A percentile compares a stretch with the other conserved stretches of the same genome.
phyloP scores from a whole-genome alignment of 148 eudicot species.

The Arctostaphylos glauca region DNA sequence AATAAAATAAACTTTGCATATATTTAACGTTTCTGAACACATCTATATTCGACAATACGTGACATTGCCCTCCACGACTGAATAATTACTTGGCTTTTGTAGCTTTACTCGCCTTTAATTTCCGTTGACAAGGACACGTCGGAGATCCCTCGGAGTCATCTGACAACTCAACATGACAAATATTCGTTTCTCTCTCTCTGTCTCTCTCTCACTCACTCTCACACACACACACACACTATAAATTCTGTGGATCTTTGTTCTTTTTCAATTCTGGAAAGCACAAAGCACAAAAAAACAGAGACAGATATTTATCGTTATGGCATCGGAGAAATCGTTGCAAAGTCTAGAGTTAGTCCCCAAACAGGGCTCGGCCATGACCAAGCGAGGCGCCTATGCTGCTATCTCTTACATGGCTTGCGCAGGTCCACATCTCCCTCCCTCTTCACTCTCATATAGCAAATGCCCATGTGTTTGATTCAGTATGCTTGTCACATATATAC shows the following conservation, averaged over 20 bases:
- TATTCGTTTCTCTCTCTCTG: neutral
- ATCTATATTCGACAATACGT: too few relatives aligned
- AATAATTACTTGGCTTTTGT: too few relatives aligned
- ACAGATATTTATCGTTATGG: slow-evolving; percentile 21
- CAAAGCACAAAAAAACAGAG: neutral
- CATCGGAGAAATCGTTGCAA: slow-evolving; percentile 13
- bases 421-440: slow-evolving; percentile 27
- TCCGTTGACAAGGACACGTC: neutral
- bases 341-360: slow-evolving; percentile 16
- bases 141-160: neutral
- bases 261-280: neutral
- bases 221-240: neutral
- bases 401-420: slow-evolving; percentile 59
- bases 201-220: neutral
- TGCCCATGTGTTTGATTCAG: neutral
- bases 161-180: neutral
- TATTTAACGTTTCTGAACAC: too few relatives aligned
- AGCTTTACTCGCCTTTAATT: too few relatives aligned
- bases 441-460: too few relatives aligned
- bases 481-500: too few relatives aligned
- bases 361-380: slow-evolving; percentile 33
- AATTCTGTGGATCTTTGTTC: neutral
- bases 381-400: slow-evolving; percentile 45
- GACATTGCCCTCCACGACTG: too few relatives aligned
- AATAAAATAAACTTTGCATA: too few relatives aligned